These are phyloP conservation scores for Danielia oregonensis DNA, from an alignment of 805 yeast species.

Conservation along the genomic window DNA sequence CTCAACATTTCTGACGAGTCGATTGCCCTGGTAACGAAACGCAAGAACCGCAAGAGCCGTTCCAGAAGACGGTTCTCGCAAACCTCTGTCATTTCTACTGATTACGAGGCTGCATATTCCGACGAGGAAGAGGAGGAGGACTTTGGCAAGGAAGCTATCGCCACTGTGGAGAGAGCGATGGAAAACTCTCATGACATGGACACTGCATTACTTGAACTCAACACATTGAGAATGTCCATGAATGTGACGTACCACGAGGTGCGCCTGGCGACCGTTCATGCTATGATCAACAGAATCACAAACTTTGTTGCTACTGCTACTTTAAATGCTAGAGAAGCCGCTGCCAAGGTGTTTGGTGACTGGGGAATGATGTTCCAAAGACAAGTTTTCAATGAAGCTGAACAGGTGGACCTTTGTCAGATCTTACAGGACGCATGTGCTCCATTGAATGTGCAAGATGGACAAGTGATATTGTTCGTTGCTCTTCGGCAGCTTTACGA, in stretches of 20 bases:
- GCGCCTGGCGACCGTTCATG: constrained; percentile 71
- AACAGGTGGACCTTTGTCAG: constrained; percentile 67
- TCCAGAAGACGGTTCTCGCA: constrained; percentile 34
- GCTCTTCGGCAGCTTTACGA: constrained; percentile 67
- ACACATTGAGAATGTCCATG: constrained; percentile 96
- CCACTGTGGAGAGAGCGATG: constrained; percentile 87
- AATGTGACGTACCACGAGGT: constrained; percentile 94
- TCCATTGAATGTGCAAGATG: constrained; percentile 35
- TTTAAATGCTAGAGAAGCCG: constrained; percentile 70
- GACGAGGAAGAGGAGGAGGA: constrained; percentile 59
- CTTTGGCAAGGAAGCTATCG: constrained; percentile 86
- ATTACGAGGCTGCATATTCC: constrained; percentile 36
- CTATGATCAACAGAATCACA: constrained; percentile 64
- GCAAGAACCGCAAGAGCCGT: constrained; percentile 36
- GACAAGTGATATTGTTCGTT: constrained; percentile 48
- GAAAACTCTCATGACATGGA: constrained; percentile 90
- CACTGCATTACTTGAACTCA: constrained; percentile 87
- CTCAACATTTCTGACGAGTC: constrained; percentile 57
- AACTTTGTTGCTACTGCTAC: constrained; percentile 78
- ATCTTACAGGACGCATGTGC: constrained; percentile 46
- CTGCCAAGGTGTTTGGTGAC: constrained; percentile 64
- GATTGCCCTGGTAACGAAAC: constrained; percentile 47
- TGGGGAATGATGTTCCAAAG: constrained; percentile 84
- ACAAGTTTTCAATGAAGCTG: constrained; percentile 79
- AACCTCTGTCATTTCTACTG: constrained; percentile 41